Conservation (phyloP, 2,329 filamentous ascomycete species). For the Stachybotrys chartarum region DNA sequence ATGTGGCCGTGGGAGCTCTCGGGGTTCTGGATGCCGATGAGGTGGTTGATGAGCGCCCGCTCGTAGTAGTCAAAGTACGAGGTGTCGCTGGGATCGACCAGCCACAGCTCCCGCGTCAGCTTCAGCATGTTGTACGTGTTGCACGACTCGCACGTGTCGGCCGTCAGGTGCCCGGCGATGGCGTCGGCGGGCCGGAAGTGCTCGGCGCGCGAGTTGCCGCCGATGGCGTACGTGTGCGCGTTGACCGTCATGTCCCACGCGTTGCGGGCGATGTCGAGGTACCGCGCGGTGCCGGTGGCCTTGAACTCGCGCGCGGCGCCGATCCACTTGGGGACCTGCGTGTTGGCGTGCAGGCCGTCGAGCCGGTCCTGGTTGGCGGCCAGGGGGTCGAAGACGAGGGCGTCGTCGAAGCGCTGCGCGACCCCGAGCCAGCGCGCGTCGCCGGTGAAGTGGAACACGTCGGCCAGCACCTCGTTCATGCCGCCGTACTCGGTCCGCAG, state of each 20-base stretch:
- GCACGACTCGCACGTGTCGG: constrained; percentile 43
- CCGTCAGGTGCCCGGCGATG: constrained; percentile 33
- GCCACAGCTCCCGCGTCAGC: constrained; percentile 43
- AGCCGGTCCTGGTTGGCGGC: constrained; percentile 36
- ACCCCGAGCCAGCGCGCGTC: constrained; percentile 37
- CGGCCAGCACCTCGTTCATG: constrained; percentile 44
- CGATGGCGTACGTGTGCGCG: constrained; percentile 44
- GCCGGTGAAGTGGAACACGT: constrained; percentile 38
- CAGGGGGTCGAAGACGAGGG: constrained; percentile 36
- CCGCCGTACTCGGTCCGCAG: constrained; percentile 44
- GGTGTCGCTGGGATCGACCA: constrained; percentile 27
- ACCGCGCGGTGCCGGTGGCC: constrained; percentile 34
- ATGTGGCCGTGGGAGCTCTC: constrained; percentile 37
- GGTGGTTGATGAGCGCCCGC: constrained; percentile 39
- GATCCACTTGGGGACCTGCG: constrained; percentile 47
- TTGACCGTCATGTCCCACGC: constrained; percentile 39
- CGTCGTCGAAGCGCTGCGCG: constrained; percentile 44
- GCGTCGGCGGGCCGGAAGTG: constrained; percentile 40
- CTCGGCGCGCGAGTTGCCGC: constrained; percentile 45
- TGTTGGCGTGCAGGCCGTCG: constrained; percentile 44
- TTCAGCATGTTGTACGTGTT: constrained; percentile 53
- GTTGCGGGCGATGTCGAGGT: constrained; percentile 40
- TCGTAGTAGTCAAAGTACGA: constrained; percentile 48
- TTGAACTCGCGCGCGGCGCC: constrained; percentile 41
- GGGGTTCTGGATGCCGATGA: constrained; percentile 42